Evolutionary conservation across 345 rosid species (phyloP), one percentile per base, ranked within the genome.

Genomic region (Nephelium lappaceum): DNA sequence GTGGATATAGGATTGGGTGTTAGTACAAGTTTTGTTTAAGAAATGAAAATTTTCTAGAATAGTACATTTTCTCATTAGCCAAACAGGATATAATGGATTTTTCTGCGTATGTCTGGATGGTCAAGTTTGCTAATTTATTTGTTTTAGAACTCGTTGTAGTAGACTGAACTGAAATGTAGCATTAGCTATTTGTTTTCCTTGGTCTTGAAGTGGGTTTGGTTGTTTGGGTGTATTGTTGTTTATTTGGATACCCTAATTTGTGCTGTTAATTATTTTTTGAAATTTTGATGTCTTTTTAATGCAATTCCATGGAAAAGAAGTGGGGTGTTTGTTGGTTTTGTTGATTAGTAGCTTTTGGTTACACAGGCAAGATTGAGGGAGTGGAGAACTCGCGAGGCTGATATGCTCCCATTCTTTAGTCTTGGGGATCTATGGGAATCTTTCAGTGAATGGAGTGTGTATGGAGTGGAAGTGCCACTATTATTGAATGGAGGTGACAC

Each of bases 341-440:
- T 71, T 71, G 42, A 73, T 57, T 41, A 15, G 58, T 66, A 19
- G 18, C 11, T 64, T 69, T 72, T 68, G 67, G 21, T 65, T 73
- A 42, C 23, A 21, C 74, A 90, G 91, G 79, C 75, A 31, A 84
- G 83, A 75, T 5, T 39, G 38, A 77, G 71, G 78, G 83, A 81
- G 68, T 27, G 66, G 85, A 77, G 72, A 69, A 75, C 80, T 47
- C 68, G 21, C 36, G 88, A 83, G 68, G 61, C 49, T 65, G 88
- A 86, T 76, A 18, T 11, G 10, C 69, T 7, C 8, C 80, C 86
- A 6, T 82, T 81, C 80, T 88, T 83, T 71, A 78, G 73, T 51
- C 83, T 90, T 42, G 80, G 76, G 70, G 94, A 91, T 76, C 79
- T 89, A 9, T 88, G 94, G 94, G 94, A 91, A 71, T 86, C 88